These are phyloP conservation scores for Davidsoniella australis DNA, from an alignment of 2,329 filamentous ascomycete genomes.

Conservation along the genomic window DNA sequence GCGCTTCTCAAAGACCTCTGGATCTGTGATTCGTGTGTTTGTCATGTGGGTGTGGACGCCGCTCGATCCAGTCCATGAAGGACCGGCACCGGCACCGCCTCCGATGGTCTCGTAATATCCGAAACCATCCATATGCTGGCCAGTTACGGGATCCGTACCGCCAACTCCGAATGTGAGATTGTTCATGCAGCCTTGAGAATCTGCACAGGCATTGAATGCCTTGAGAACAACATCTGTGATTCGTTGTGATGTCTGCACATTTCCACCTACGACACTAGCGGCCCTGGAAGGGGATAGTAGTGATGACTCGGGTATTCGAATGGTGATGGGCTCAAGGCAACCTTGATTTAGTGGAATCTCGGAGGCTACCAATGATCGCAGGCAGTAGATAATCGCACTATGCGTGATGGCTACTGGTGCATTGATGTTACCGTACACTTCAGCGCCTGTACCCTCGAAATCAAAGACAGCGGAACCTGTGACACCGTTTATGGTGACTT, in stretches of 20 bases:
- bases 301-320: constrained; percentile 54
- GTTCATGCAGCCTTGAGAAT: constrained; percentile 65
- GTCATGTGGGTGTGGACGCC: constrained; percentile 43
- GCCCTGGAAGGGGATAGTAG: constrained; percentile 61
- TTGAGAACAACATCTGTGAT: constrained; percentile 35
- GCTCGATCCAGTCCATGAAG: constrained; percentile 27
- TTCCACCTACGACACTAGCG: constrained; percentile 68
- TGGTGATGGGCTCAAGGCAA: constrained; percentile 57
- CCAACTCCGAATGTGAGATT: constrained; percentile 71
- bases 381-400: constrained; percentile 74
- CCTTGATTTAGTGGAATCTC: constrained; percentile 77
- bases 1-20: constrained; percentile 27
- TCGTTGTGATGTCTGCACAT: constrained; percentile 38
- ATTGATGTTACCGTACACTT: constrained; percentile 69
- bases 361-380: constrained; percentile 61
- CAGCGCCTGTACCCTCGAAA: constrained; percentile 61
- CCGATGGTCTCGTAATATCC: constrained; percentile 45
- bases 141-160: constrained; percentile 23
- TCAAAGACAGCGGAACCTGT: constrained; percentile 69
- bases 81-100: constrained; percentile 52
- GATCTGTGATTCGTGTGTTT: constrained; percentile 56
- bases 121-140: constrained; percentile 23
- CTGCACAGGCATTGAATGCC: constrained; percentile 64
- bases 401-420: constrained; percentile 69
- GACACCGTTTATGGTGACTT: constrained; percentile 54